Evolutionary conservation across 2,329 filamentous ascomycete species (phyloP), one percentile per base, ranked within the genome.

Genomic region (Apiospora saccharicola): DNA sequence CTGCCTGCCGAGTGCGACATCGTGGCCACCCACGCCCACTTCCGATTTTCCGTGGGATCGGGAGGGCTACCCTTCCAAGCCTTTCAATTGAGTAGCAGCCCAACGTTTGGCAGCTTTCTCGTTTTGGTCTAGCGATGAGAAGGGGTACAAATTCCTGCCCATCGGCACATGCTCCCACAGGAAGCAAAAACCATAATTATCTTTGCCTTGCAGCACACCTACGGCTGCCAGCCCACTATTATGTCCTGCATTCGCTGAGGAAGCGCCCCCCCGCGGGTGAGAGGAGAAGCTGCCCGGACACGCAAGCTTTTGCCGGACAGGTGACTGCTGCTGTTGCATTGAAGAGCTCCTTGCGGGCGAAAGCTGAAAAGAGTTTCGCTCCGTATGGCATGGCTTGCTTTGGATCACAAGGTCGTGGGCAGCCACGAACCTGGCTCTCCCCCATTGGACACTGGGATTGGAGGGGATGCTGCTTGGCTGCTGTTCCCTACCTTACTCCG

Each of bases 281-380:
- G 53, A 64, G 57, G 53, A 41, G 57, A n/a, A 41, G 19, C 34
- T 41, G 34, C 34, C 22, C 34, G 57, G 34, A 64, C 57, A n/a
- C 57, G 57, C 57, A 64, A 64, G 57, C 30, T 64, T 41, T 22
- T 41, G 57, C 34, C 10, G n/a, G 57, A 41, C 34, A 64, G 57
- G 34, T 64, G 57, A 64, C 57, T 64, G 53, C 37, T 44, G 46
- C 57, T 22, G 57, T 64, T 64, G 57, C 34, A 64, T 64, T 64
- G 57, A 34, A 4, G 34, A 37, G 30, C 30, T 37, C 53, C 53
- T 61, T 64, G 30, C 57, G 30, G 53, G 22, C 34, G 34, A 41
- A 57, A 64, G 34, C 57, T 64, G 57, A 34, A 41, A 64, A 41
- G 10, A 22, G 57, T n/a, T 64, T 64, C 30, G 57, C 57, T 41